phyloP scores from a whole-genome alignment of 495 filamentous ascomycete genomes.

The Podospora didyma region DNA sequence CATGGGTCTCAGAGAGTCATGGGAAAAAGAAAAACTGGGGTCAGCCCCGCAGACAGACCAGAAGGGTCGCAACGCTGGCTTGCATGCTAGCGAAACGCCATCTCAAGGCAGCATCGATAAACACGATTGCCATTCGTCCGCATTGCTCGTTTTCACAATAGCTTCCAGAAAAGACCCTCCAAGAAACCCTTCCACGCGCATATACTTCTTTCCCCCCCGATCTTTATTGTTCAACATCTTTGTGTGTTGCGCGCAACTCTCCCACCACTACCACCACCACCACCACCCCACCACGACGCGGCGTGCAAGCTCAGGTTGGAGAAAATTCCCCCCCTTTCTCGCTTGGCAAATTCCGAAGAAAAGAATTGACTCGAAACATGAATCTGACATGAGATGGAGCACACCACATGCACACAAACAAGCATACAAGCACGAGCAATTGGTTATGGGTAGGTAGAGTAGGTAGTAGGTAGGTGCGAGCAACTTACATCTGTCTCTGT shows the following conservation, averaged over 20 bases:
- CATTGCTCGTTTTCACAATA: no score
- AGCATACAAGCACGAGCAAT: no score
- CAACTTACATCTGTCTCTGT: not conserved
- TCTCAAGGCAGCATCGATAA: constrained; percentile 15
- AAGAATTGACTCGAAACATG: not conserved
- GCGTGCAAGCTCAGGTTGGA: not conserved
- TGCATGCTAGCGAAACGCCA: no score
- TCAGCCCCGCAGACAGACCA: not conserved
- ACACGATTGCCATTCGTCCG: not conserved
- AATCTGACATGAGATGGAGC: not conserved
- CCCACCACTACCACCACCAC: not conserved
- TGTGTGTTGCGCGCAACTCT: not conserved
- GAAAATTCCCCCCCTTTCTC: no score
- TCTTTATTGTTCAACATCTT: not conserved
- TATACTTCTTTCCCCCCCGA: not conserved
- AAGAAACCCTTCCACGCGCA: not conserved
- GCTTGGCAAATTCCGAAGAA: not conserved
- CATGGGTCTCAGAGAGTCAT: not conserved
- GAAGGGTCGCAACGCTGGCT: no score
- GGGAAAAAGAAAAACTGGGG: not conserved
- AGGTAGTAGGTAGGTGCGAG: no score
- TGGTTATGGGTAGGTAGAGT: no score
- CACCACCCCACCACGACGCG: no score
- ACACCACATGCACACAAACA: no score
- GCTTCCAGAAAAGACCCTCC: not conserved